Evolutionary conservation across 192 early-diverging fungal genomes (phyloP), one percentile per base, ranked within the genome.

Genomic region (Backusella psychrophila): DNA sequence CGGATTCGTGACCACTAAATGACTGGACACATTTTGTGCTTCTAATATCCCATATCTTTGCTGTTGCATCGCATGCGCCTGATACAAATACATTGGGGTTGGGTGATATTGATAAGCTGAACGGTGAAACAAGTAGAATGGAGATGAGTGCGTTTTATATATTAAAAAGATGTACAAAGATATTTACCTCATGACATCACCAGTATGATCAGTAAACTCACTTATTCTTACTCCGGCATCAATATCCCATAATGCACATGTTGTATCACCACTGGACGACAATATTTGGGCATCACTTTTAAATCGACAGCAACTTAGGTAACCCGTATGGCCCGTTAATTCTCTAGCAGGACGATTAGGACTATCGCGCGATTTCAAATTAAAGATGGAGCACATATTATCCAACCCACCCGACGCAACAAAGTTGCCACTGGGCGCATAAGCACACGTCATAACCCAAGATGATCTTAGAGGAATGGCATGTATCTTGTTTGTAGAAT

Each of bases 391-490:
- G 85, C 98, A 99, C 77, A 99, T 93, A 85, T 99, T 99, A 87
- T 99, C 98, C 73, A 99, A 90, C 75, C 98, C 98, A 80, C 98
- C 98, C 81, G 97, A 99, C 70, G 98, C 98, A 12, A 99, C 98
- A 84, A 96, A 96, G 84, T 94, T 95, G 36, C 98, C 96, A 21
- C 96, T 96, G 3, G 98, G 98, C 36, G 97, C 97, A 74, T 98
- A 99, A 5, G 98, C 96, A 80, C 97, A 98, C 35, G 98, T 99
- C 98, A 99, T 99, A 73, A 99, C 98, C 98, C 98, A 99, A 6
- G 98, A 99, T 0, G 98, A 99, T 12, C 96, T 92, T 69, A 99
- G 82, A 0, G 98, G 97, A 78, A 99, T 98, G 19, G 96, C 96
- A 81, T 98, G 95, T 69, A 98, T 94, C 85, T 99, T 99, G 89